Percentiles rank a stretch among this genome's conserved stretches.
These are phyloP conservation scores for Tremellales sp. DNA, from an alignment of 1,284 basidiomycete genomes.

Conservation along the genomic window DNA sequence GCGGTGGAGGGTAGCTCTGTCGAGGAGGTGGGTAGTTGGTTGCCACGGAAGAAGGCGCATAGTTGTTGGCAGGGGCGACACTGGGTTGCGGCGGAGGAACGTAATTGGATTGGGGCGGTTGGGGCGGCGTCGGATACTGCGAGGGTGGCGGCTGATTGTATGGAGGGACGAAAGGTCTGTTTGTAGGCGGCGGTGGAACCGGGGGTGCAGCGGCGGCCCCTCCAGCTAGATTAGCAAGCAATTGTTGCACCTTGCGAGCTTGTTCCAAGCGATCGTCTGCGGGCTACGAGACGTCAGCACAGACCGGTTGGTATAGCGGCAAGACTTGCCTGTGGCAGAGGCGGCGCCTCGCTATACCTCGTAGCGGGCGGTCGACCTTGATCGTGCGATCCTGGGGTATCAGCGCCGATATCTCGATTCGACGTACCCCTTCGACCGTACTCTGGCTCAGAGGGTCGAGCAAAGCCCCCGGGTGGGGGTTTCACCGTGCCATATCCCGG, in stretches of 20 bases:
- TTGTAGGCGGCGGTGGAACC: conserved; percentile 1
- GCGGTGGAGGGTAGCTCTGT: neutral
- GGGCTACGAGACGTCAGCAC: conserved; percentile 15
- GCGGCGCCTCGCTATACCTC: conserved; percentile 12
- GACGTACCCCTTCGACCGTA: conserved; percentile 9
- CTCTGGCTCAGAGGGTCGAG: conserved; percentile 6
- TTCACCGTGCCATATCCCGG: conserved; percentile 19
- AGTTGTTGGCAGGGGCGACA: neutral
- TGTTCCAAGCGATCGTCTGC: conserved; percentile 34
- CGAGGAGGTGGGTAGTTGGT: neutral
- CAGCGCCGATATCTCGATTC: neutral
- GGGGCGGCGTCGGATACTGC: neutral
- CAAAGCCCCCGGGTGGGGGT: too few relatives aligned
- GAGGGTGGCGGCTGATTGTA: neutral
- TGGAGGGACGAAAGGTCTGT: too few relatives aligned
- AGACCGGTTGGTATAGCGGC: neutral
- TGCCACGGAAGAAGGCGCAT: neutral
- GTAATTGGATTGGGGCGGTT: conserved; percentile 1
- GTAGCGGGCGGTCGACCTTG: neutral
- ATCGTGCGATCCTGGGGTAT: neutral
- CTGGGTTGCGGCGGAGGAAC: neutral
- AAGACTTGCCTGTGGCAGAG: neutral
- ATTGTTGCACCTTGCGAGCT: conserved; percentile 35
- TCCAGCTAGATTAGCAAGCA: conserved; percentile 31
- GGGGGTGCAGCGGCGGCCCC: conserved; percentile 8